Evolutionary conservation across 1,284 basidiomycete species (phyloP), one percentile per base, ranked within the genome.

Genomic region (Takashimella koratensis): DNA sequence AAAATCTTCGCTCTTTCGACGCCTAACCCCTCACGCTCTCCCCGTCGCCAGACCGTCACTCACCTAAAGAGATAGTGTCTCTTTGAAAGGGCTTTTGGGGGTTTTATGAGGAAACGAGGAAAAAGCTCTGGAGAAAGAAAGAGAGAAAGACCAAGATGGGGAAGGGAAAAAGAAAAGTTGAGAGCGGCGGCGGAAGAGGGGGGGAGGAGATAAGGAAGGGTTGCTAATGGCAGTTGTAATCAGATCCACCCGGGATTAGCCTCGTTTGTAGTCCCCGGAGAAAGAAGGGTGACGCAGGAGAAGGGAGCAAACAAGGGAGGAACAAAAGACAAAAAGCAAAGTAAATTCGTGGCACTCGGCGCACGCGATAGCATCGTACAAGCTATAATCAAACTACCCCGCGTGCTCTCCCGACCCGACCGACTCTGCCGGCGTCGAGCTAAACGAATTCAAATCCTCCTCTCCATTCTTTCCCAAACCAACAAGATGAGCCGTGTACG

Each of bases 271-370:
- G n/a, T n/a, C n/a, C n/a, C 30, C 30, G 45, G 24, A 45, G 36
- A 51, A 46, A 41, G 51, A 30, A 45, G 47, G 47, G 49, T 36
- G 43, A 26, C 30, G 41, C 39, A 39, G 26, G 46, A 23, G 19
- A 45, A 24, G 48, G 23, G 39, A 36, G 25, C 13, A 20, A 45
- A 21, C 47, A 21, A 23, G 40, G 27, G 21, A 25, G 19, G 4
- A 21, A 46, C 4, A 4, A 46, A 19, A 46, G 12, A 26, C 10
- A 4, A 26, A 46, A 27, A 4, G 4, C 25, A 13, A 48, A 12
- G 16, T 6, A 27, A 12, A 24, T 4, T 27, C 36, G n/a, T 20
- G 23, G 19, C n/a, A n/a, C n/a, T n/a, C n/a, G n/a, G n/a, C n/a
- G n/a, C n/a, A n/a, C n/a, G n/a, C n/a, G n/a, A n/a, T n/a, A n/a